A percentile compares a stretch with the other conserved stretches of the same genome.
phyloP scores from a whole-genome alignment of 106 monocot species.

The Agapanthus africanus region DNA sequence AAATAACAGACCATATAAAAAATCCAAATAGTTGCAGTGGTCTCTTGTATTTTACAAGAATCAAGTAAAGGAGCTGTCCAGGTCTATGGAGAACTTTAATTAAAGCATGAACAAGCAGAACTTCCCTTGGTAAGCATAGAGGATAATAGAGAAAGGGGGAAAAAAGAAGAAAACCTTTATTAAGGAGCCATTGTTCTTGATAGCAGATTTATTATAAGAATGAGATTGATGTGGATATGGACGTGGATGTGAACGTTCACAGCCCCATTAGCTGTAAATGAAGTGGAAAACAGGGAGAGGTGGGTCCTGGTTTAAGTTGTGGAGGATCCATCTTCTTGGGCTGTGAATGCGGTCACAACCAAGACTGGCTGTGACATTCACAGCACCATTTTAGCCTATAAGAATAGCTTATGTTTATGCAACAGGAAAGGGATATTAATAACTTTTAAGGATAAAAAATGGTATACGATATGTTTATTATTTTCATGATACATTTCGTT shows the following conservation, averaged over 20 bases:
- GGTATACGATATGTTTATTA: background rate
- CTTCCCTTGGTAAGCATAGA: background rate
- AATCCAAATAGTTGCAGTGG: background rate
- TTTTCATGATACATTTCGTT: background rate
- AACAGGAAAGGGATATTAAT: background rate
- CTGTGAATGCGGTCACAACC: no score
- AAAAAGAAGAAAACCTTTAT: no score
- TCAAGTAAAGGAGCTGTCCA: background rate
- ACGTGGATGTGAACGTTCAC: no score
- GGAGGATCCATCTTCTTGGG: no score
- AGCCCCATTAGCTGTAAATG: no score
- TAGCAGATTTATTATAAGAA: no score
- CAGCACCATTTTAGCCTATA: background rate
- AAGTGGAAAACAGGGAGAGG: no score
- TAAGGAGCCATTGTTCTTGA: no score
- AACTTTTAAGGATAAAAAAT: background rate
- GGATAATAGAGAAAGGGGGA: background rate
- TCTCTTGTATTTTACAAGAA: background rate
- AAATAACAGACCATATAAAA: background rate
- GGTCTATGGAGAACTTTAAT: constrained; percentile 1
- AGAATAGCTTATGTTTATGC: background rate
- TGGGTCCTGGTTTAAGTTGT: no score
- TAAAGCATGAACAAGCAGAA: background rate
- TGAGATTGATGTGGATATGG: no score
- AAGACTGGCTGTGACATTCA: no score